Evolutionary conservation across 371 early-diverging fungal species (phyloP), one percentile per base, ranked within the genome.

Genomic region (Rhizopus sp.): DNA sequence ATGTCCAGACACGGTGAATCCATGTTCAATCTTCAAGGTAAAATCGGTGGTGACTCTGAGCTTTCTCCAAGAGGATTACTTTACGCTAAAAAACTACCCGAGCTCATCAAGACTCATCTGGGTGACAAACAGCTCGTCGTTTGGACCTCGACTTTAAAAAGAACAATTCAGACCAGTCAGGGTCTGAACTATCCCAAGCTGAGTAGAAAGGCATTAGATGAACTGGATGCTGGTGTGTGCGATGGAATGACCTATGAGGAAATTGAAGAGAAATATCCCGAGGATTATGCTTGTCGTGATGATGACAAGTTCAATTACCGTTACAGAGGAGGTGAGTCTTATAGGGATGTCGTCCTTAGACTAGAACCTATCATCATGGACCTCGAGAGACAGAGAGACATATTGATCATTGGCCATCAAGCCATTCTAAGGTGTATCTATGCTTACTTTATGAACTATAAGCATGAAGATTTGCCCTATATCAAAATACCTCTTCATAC

Each of bases 161-260:
- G 98, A 57, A 93, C 98, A 0, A 89, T 91, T 59, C 91, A 95
- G 54, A 98, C 98, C 0, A 93, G 89, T 6, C 81, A 81, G 9
- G 70, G 86, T 23, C 65, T 99, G 23, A 79, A 80, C 6, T 91
- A 91, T 73, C 75, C 80, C 6, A 95, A 96, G 59, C 69, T 96
- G 46, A 91, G 90, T 64, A 98, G 97, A 95, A 97, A 97, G 70
- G 94, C 94, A 41, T 70, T 99, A 62, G 99, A 99, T 74, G 99
- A 99, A 69, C 71, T 99, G 53, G 93, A 97, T 69, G 91, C 96
- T 7, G 98, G 99, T 32, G 90, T 95, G 5, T 99, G 99, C 78
- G 99, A 99, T 74, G 97, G 96, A 23, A 81, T 97, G 81, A 97
- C 98, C 12, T 99, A 99, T 72, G 97, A 96, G 62, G 96, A 98